A percentile compares a stretch with the other conserved stretches of the same genome.
These are phyloP conservation scores for Neurospora sp. DNA, from an alignment of 495 filamentous ascomycete species.

Conservation along the genomic window DNA sequence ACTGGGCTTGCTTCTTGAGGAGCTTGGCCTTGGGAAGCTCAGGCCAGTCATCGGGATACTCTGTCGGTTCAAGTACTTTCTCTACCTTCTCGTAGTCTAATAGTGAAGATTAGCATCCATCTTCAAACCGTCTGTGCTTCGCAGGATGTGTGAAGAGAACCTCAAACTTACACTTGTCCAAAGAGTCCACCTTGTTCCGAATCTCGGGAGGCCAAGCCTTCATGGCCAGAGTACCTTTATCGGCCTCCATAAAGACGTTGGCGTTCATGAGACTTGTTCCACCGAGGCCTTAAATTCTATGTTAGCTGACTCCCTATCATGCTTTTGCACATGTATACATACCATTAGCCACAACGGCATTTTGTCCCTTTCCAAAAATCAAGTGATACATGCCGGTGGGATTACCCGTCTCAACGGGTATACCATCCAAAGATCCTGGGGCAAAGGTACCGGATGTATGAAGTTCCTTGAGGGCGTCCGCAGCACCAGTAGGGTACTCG, in stretches of 20 bases:
- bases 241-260: conserved; percentile 55
- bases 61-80: conserved; percentile 46
- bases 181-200: conserved; percentile 26
- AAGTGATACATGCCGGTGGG: conserved; percentile 55
- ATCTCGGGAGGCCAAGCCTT: conserved; percentile 53
- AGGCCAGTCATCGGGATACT: conserved; percentile 48
- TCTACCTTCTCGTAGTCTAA: conserved; percentile 47
- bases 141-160: not conserved
- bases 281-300: conserved; percentile 39
- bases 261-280: conserved; percentile 57
- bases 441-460: conserved; percentile 47
- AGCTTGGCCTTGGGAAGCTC: conserved; percentile 44
- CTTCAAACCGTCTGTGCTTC: not conserved
- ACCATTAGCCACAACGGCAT: conserved; percentile 57
- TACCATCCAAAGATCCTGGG: conserved; percentile 27
- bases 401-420: conserved; percentile 36
- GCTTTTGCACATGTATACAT: not conserved
- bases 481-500: conserved; percentile 43
- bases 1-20: conserved; percentile 45
- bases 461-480: conserved; percentile 34
- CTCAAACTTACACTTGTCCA: conserved; percentile 41
- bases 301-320: not conserved
- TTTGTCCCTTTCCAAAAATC: conserved; percentile 53
- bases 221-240: conserved; percentile 42
- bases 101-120: conserved; percentile 1